These are phyloP conservation scores for Elongisporangium undulatum DNA, from an alignment of 352 stramenopile genomes.

Conservation along the genomic window DNA sequence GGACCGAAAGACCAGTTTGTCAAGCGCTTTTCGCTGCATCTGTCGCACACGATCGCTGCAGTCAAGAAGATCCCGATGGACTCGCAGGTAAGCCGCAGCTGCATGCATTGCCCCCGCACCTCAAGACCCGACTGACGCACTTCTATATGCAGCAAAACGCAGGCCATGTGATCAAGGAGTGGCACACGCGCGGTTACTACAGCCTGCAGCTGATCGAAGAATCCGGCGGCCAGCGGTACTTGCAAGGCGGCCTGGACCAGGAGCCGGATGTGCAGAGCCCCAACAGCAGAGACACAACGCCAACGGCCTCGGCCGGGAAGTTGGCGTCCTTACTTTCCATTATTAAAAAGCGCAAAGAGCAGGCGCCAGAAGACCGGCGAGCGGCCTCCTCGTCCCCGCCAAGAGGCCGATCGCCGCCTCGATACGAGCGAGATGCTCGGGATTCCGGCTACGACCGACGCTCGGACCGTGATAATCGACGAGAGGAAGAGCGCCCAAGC, in stretches of 20 bases:
- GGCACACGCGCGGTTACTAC: conserved; percentile 71
- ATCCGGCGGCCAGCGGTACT: conserved; percentile 40
- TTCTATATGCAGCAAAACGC: conserved; percentile 36
- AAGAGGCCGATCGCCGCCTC: not conserved
- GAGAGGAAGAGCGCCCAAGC: not conserved
- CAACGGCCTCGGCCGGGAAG: conserved; percentile 41
- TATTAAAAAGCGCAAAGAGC: conserved; percentile 80
- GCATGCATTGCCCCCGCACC: too few species aligned
- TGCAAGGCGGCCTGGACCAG: not conserved
- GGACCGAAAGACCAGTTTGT: conserved; percentile 65
- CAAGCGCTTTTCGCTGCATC: conserved; percentile 71
- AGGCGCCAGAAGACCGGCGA: conserved; percentile 18
- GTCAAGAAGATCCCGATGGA: conserved; percentile 67
- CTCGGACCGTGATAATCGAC: not conserved
- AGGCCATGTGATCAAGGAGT: conserved; percentile 72
- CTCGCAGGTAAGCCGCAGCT: conserved; percentile 32
- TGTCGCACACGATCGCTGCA: conserved; percentile 66
- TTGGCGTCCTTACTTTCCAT: conserved; percentile 77
- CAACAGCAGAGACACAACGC: conserved; percentile 25
- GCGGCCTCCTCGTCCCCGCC: conserved; percentile 6
- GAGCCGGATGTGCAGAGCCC: conserved; percentile 6
- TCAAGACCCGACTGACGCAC: conserved; percentile 8
- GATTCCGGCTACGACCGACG: not conserved
- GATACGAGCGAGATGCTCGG: not conserved
- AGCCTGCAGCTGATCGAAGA: conserved; percentile 56